Evolutionary conservation across 257 asterid species (phyloP), one percentile per base, ranked within the genome.

Genomic region (Apocynum venetum): DNA sequence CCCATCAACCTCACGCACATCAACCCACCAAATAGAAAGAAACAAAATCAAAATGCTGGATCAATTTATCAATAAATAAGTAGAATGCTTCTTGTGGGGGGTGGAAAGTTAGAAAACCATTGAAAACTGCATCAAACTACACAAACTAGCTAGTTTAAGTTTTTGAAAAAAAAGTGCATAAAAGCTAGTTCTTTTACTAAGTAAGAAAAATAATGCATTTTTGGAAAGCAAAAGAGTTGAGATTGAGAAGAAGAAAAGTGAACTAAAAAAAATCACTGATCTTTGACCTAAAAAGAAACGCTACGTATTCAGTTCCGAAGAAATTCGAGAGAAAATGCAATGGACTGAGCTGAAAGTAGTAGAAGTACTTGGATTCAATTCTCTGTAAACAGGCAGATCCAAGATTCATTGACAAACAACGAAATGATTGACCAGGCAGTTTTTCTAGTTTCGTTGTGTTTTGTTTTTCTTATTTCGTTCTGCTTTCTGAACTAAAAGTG

Each of bases 1-100:
- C 64, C 75, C 20, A 77, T 31, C 68, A 65, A 56, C 51, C 57
- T 83, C 55, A 60, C 81, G 68, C 63, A 71, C n/a, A n/a, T n/a
- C n/a, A n/a, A n/a, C 46, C 53, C 71, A 46, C 38, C 47, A 66
- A 76, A 38, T 25, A 35, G 65, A 59, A 49, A 19, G 57, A 64
- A 67, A 64, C 71, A 8, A 56, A 36, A 56, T 70, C 49, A 55
- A 60, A 63, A 83, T 79, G 31, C 66, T 25, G 1, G 36, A 43
- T 43, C 38, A 43, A 44, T 4, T 43, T 43, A 68, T 68, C 71
- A 11, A 65, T 8, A 8, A 15, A 17, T 17, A 55, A 17, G 25
- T 55, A 4, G 61, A 55, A 55, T 55, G 61, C 8, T 55, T 0
- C 13, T 0, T 1, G 10, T 2, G 15, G 55, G 55, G 55, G 10